Evolutionary conservation across 768 basidiomycete genomes (phyloP).

Genomic region (Leccinum variicolor): DNA sequence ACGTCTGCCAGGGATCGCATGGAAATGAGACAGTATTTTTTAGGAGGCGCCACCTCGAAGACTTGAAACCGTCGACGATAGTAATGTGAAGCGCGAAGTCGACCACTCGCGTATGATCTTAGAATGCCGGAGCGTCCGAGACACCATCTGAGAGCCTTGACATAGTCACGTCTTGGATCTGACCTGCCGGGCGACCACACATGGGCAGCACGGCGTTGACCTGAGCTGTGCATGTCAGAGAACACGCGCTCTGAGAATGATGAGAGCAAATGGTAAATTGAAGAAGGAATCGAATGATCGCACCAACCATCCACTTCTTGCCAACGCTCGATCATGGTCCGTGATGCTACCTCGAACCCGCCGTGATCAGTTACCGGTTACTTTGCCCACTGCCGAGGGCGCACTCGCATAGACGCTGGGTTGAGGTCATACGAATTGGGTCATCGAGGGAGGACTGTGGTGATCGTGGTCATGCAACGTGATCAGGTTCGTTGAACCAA

Average conservation of each 20-base stretch:
- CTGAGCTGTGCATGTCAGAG: slow-evolving; percentile 1
- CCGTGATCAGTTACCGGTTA: slow-evolving; percentile 4
- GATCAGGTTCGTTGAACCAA: neutral
- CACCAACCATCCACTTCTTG: neutral
- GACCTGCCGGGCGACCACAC: neutral
- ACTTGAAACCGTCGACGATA: neutral
- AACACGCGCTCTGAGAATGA: neutral
- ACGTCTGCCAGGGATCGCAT: neutral
- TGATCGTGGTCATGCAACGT: no score
- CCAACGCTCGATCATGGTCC: slow-evolving; percentile 1
- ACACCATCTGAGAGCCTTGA: neutral
- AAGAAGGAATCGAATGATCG: neutral
- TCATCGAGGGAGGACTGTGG: neutral
- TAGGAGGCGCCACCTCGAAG: slow-evolving; percentile 1
- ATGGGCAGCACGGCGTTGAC: slow-evolving; percentile 3
- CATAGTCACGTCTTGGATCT: neutral
- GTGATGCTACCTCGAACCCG: neutral
- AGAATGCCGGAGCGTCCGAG: neutral
- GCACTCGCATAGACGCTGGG: neutral
- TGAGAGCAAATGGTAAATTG: neutral
- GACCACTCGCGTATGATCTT: neutral
- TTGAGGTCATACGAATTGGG: neutral
- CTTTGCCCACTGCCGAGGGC: slow-evolving; percentile 6
- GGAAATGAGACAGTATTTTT: neutral
- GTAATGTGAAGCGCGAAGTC: neutral